Conservation (phyloP, 2,329 filamentous ascomycete species). For the Ophiostoma tasmaniense region DNA sequence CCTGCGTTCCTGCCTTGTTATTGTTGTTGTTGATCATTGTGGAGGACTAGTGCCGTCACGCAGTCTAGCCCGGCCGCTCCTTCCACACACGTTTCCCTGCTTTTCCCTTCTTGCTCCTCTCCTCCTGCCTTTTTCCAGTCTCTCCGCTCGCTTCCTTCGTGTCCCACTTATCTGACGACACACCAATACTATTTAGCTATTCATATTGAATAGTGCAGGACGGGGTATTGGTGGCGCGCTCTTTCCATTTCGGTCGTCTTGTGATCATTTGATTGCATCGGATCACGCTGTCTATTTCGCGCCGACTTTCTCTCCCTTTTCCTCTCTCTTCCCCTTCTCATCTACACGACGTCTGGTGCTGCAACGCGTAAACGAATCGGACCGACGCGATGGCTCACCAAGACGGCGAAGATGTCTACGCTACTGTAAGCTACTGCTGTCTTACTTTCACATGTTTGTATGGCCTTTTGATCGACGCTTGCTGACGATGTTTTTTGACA, state of each 20-base stretch:
- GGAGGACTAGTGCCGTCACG: neutral
- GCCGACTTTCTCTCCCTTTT: neutral
- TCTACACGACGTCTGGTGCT: neutral
- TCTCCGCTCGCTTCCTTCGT: neutral
- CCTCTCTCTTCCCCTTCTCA: neutral
- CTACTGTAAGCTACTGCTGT: constrained; percentile 38
- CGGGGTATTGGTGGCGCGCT: neutral
- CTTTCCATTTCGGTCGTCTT: neutral
- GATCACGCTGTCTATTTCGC: neutral
- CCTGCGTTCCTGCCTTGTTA: constrained; percentile 3
- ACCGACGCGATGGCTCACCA: constrained; percentile 31
- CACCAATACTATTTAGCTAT: neutral
- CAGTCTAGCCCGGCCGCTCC: neutral
- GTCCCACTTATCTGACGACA: constrained; percentile 6
- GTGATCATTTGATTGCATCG: neutral
- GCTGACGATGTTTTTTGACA: constrained; percentile 32
- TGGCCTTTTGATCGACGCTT: neutral
- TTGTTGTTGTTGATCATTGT: constrained; percentile 5
- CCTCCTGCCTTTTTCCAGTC: neutral
- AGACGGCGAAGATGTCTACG: constrained; percentile 45
- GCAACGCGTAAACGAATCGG: constrained; percentile 11
- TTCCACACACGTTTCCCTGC: neutral
- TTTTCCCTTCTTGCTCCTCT: neutral
- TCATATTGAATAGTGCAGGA: neutral
- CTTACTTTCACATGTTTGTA: neutral